Conservation (phyloP, 495 filamentous ascomycete species). For the Talaromyces stipitatus region DNA sequence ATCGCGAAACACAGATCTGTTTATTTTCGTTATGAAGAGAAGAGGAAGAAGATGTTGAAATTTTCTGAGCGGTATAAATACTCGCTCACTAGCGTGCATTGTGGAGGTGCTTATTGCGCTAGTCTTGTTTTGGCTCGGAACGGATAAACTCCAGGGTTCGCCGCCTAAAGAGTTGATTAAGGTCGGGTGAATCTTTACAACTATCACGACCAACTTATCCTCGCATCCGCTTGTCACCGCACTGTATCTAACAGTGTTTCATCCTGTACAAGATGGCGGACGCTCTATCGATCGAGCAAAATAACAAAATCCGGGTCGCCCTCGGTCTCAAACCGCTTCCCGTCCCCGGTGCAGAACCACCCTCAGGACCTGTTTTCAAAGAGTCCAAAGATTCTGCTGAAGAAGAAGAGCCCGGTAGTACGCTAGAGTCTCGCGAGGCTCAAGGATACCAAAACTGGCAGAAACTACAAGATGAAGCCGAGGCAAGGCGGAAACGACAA, state of each 20-base stretch:
- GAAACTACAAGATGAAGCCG: conserved; percentile 50
- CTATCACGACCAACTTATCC: conserved; percentile 29
- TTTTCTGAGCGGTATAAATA: conserved; percentile 13
- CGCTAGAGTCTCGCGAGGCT: conserved; percentile 72
- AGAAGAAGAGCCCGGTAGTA: conserved; percentile 64
- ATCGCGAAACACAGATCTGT: conserved; percentile 80
- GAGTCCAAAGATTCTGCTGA: conserved; percentile 37
- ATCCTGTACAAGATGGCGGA: conserved; percentile 55
- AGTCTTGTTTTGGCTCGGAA: conserved; percentile 9
- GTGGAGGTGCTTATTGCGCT: conserved; percentile 13
- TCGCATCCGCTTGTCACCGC: neutral
- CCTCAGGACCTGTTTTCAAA: conserved; percentile 53
- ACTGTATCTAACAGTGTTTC: neutral
- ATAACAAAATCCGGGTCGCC: conserved; percentile 84
- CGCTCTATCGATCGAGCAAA: conserved; percentile 82
- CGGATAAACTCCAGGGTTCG: conserved; percentile 1
- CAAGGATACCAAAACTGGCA: conserved; percentile 68
- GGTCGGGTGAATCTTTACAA: conserved; percentile 17
- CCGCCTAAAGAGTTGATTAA: neutral
- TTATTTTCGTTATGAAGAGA: conserved; percentile 26
- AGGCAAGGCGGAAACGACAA: conserved; percentile 67
- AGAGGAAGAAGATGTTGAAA: conserved; percentile 15
- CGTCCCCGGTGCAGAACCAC: conserved; percentile 53
- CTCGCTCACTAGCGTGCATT: neutral
- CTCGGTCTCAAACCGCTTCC: conserved; percentile 88